Base-by-base conservation (phyloP, 495 filamentous ascomycete species). In the Endocarpon pusillum region DNA sequence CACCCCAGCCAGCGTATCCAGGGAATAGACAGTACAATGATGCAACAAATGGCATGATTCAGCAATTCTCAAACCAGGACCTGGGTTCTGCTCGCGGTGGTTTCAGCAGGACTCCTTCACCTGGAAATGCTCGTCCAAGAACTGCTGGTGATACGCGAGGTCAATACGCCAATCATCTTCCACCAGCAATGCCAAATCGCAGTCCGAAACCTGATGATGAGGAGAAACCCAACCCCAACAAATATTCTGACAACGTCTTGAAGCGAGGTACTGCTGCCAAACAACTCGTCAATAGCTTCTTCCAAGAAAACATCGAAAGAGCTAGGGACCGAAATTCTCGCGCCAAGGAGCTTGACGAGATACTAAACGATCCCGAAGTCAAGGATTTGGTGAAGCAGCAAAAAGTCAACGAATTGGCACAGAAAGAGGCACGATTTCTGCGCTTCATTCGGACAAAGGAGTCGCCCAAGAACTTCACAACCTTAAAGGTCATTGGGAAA, bases 11-110 rank as follows among this genome's bases (percentile, higher is more conserved):
- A 21, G 56, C 64, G 34, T 66, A 67, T 38, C 28, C 28, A 26
- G 36, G 37, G 5, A 45, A 43, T 8, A n/a, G n/a, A n/a, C n/a
- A n/a, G n/a, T 69, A 71, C 39, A 69, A 65, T 34, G 76, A 79
- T 41, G 71, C 63, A 15, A 73, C 73, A 21, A 78, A 84, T 42
- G 87, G 84, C 16, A 65, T 99, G 31, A 83, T 82, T 42, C 82
- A 92, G 48, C 89, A 99, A 51, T 86, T 99, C 51, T 89, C 87
- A 22, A 85, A 96, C 55, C 89, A 99, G 64, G 92, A 96, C 52
- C 70, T 96, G 5, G 81, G 78, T 33, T 65, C 71, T 32, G 69
- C 66, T 30, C 69, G 81, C 42, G 59, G 57, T 2, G 73, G 76
- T 37, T 81, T 81, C 44, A 63, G 60, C 44, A 73, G 81, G 21